Conservation (phyloP, 106 monocot species). For the Ottelia alismoides region DNA sequence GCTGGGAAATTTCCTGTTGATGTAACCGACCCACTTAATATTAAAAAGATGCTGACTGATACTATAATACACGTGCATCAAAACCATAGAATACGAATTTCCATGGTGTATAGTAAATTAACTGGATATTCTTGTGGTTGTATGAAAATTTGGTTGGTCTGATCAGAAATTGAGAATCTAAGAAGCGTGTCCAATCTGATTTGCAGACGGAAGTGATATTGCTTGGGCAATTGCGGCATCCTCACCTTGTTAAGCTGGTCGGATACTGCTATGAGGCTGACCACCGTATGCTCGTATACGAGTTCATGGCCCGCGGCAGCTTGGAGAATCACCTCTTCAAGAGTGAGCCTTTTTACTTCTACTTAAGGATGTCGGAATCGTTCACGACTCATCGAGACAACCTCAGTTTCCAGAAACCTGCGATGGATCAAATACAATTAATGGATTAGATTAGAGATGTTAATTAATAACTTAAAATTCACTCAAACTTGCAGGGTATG, state of each 20-base stretch:
- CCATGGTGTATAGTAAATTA: no score
- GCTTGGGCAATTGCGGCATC: slow-evolving; percentile 21
- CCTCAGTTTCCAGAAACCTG: no score
- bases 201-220: slow-evolving; percentile 21
- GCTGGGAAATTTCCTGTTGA: no score
- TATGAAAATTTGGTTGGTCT: not conserved
- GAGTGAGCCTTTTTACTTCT: slow-evolving; percentile 3
- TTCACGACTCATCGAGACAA: no score
- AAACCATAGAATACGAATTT: no score
- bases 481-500: slow-evolving; percentile 1
- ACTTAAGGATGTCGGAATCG: no score
- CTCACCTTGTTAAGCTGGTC: slow-evolving; percentile 17
- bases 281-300: slow-evolving; percentile 19
- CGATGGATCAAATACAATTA: no score
- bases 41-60: no score
- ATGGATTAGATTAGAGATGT: no score
- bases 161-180: not conserved
- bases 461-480: no score
- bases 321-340: slow-evolving; percentile 24
- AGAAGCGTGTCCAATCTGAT: not conserved
- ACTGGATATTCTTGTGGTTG: not conserved
- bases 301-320: slow-evolving; percentile 22
- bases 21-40: no score
- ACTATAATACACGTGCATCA: no score
- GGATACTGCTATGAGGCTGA: slow-evolving; percentile 21